Evolutionary conservation across 192 early-diverging fungal species (phyloP).

Genomic region (Linnemannia zychae): DNA sequence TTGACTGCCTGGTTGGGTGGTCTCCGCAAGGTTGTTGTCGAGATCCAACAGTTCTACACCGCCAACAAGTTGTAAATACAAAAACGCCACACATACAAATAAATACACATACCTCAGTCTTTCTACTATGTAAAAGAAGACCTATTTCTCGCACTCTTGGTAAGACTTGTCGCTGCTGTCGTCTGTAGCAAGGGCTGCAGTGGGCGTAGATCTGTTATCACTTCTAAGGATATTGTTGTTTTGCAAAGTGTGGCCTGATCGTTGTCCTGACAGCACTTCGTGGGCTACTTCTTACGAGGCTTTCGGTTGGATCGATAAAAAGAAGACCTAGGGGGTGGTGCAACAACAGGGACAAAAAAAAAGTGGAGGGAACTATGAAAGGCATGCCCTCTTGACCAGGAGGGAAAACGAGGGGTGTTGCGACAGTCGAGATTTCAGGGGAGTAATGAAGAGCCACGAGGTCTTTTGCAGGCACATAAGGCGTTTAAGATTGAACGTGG

Average conservation of each 20-base stretch:
- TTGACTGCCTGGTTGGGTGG: slow-evolving; percentile 80
- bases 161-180: neutral
- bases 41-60: slow-evolving; percentile 72
- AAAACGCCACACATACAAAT: neutral
- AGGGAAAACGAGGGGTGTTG: neutral
- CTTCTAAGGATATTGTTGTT: neutral
- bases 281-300: neutral
- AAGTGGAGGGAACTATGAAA: neutral
- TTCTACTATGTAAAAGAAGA: neutral
- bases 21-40: slow-evolving; percentile 79
- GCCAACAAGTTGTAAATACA: slow-evolving; percentile 36
- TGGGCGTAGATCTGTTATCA: neutral
- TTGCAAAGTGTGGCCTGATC: slow-evolving; percentile 18
- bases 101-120: neutral
- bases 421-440: neutral
- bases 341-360: neutral
- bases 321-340: neutral
- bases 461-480: neutral
- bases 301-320: neutral
- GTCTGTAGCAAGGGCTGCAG: neutral
- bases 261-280: neutral
- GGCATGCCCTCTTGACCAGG: neutral
- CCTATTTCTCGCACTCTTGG: neutral
- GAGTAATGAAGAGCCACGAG: slow-evolving; percentile 8
- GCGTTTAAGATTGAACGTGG: neutral